Evolutionary conservation across 768 basidiomycete genomes (phyloP).

Genomic region (Termitomyces eurrhizus): DNA sequence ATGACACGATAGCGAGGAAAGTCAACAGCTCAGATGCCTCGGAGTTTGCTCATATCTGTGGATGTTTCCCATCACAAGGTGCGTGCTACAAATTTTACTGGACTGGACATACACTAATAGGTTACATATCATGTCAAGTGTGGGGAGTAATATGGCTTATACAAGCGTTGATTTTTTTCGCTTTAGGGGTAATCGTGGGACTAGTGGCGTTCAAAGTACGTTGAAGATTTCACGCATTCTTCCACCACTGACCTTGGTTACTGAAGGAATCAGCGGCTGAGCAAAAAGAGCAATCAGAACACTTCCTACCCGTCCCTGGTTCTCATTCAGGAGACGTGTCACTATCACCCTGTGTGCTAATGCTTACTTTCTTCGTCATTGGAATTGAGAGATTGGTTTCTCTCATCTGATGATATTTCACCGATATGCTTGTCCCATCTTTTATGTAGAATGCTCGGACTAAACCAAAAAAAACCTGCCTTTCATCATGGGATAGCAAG

Average conservation of each 20-base stretch:
- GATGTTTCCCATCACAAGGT: conserved; percentile 84
- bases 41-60: conserved; percentile 79
- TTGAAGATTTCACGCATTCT: neutral
- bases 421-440: neutral
- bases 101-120: neutral
- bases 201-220: conserved; percentile 77
- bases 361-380: conserved; percentile 17
- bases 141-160: conserved; percentile 92
- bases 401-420: neutral
- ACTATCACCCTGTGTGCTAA: conserved; percentile 21
- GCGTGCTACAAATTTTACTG: conserved; percentile 1
- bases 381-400: conserved; percentile 5
- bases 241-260: neutral
- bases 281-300: conserved; percentile 27
- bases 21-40: conserved; percentile 87
- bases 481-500: too few species aligned
- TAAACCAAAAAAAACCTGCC: too few species aligned
- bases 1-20: conserved; percentile 81
- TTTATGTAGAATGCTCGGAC: neutral
- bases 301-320: conserved; percentile 62
- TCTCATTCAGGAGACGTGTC: conserved; percentile 29
- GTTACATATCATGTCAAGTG: conserved; percentile 34
- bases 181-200: conserved; percentile 71
- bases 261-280: conserved; percentile 51
- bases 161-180: conserved; percentile 70